phyloP scores from a whole-genome alignment of 2,329 filamentous ascomycete genomes.

The Colletotrichum tropicicola region DNA sequence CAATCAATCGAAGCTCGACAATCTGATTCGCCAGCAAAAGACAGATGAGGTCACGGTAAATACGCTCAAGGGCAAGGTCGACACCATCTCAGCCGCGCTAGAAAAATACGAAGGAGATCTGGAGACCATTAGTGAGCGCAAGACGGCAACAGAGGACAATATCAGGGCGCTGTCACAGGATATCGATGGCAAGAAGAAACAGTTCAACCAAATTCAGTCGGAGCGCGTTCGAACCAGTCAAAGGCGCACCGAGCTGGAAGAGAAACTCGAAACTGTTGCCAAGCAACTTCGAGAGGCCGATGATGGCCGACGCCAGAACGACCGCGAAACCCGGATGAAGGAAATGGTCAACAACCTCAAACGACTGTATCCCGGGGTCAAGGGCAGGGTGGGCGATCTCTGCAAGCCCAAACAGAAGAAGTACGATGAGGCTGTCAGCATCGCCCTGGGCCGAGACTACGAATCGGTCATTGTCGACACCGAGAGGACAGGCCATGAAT shows the following conservation, averaged over 20 bases:
- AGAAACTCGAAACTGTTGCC: conserved; percentile 85
- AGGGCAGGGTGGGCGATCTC: conserved; percentile 87
- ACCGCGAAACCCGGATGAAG: conserved; percentile 80
- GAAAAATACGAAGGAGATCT: conserved; percentile 80
- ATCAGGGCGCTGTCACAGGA: conserved; percentile 77
- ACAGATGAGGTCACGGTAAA: conserved; percentile 92
- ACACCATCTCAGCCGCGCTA: conserved; percentile 77
- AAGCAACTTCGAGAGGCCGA: conserved; percentile 86
- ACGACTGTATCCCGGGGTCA: conserved; percentile 90
- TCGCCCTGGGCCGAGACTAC: conserved; percentile 90
- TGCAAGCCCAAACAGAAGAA: conserved; percentile 98
- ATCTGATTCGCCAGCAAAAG: conserved; percentile 87
- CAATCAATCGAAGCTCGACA: conserved; percentile 85
- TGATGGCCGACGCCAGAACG: conserved; percentile 84
- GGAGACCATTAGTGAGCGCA: conserved; percentile 73
- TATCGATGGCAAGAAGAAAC: conserved; percentile 90
- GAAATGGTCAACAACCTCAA: conserved; percentile 89
- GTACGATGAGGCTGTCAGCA: conserved; percentile 91
- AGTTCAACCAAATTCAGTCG: conserved; percentile 85
- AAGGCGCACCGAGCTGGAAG: conserved; percentile 86
- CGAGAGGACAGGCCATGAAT: conserved; percentile 92
- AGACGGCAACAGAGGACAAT: conserved; percentile 66
- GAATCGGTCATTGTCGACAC: conserved; percentile 95
- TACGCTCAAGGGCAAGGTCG: conserved; percentile 88
- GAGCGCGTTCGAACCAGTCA: conserved; percentile 84